Conservation (phyloP, 306 rosid species). For the Gleditsia sinensis region DNA sequence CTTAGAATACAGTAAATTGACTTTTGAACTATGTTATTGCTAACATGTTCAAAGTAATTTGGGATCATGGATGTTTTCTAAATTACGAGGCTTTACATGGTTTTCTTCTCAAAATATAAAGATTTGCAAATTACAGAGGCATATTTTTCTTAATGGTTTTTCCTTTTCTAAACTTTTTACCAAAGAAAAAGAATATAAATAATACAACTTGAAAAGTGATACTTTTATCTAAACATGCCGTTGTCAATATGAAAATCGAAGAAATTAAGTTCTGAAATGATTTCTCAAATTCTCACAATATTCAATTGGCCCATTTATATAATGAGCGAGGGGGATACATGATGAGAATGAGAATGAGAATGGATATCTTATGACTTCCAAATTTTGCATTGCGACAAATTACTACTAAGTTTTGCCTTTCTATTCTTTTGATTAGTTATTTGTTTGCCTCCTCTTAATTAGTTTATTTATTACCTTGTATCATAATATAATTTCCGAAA, state of each 20-base stretch:
- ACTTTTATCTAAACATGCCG: not conserved
- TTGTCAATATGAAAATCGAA: not conserved
- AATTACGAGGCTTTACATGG: not conserved
- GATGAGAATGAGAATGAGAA: not conserved
- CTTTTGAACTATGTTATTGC: slow-evolving; percentile 4
- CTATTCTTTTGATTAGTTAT: not conserved
- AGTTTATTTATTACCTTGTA: not conserved
- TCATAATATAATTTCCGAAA: not conserved
- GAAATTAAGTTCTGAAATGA: not conserved
- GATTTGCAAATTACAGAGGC: not conserved
- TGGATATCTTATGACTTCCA: slow-evolving; percentile 8
- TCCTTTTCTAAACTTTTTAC: not conserved
- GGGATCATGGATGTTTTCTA: not conserved
- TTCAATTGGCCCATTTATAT: no score
- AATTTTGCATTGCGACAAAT: not conserved
- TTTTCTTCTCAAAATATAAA: not conserved
- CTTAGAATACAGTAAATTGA: not conserved
- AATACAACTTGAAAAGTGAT: not conserved
- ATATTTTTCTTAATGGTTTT: not conserved
- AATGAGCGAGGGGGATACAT: not conserved
- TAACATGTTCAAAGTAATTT: not conserved
- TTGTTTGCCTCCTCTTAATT: slow-evolving; percentile 16
- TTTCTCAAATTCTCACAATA: not conserved
- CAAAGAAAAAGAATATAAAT: not conserved
- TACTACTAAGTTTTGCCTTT: no score